Conservation (phyloP, 139 green algal species). For the Coelastrella sp. region DNA sequence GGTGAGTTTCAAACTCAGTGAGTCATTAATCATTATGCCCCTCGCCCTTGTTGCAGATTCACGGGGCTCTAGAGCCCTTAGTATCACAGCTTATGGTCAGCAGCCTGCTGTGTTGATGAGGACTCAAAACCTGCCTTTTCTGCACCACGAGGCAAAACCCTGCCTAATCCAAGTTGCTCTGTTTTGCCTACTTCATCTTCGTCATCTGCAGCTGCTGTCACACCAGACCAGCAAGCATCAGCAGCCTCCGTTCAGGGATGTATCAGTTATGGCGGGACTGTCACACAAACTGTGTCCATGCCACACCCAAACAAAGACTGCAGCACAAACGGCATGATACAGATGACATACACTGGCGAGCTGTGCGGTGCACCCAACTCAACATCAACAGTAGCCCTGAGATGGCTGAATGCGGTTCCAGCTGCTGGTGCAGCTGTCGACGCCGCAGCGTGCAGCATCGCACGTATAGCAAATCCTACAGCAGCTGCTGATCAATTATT, state of each 20-base stretch:
- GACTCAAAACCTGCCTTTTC: neutral
- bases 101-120: too few species aligned
- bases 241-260: neutral
- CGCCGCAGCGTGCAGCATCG: neutral
- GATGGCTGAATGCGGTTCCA: conserved; percentile 11
- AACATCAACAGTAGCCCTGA: neutral
- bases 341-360: conserved; percentile 18
- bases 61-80: too few species aligned
- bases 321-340: neutral
- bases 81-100: too few species aligned
- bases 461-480: neutral
- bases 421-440: neutral
- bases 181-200: too few species aligned
- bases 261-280: neutral
- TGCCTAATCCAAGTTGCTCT: neutral
- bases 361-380: neutral
- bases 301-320: conserved; percentile 5
- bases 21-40: neutral
- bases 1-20: neutral
- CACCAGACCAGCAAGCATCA: neutral
- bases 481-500: neutral
- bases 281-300: neutral
- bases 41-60: neutral
- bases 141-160: neutral
- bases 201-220: neutral